phyloP scores from a whole-genome alignment of 1,284 basidiomycete species.

The Porphyrellus sp. region DNA sequence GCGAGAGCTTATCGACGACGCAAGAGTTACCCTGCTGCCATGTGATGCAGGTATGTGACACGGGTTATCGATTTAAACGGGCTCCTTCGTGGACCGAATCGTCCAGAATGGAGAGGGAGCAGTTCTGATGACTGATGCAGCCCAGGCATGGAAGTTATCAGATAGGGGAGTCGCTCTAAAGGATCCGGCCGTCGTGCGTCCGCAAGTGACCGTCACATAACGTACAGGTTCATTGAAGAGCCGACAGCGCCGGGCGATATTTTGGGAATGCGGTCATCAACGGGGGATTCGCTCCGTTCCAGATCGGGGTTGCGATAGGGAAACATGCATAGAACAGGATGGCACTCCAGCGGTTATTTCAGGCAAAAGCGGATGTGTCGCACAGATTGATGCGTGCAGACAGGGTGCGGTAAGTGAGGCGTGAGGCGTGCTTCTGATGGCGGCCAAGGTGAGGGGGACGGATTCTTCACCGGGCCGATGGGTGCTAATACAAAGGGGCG shows the following conservation, averaged over 20 bases:
- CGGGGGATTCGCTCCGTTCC: slow-evolving; percentile 71
- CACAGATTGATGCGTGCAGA: slow-evolving; percentile 92
- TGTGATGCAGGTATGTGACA: slow-evolving; percentile 74
- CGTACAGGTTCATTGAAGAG: slow-evolving; percentile 82
- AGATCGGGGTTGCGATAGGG: slow-evolving; percentile 91
- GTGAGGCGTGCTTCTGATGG: slow-evolving; percentile 85
- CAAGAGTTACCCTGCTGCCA: slow-evolving; percentile 67
- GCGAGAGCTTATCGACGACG: slow-evolving; percentile 85
- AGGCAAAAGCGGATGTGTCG: slow-evolving; percentile 76
- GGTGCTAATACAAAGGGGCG: neutral
- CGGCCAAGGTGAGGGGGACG: slow-evolving; percentile 66
- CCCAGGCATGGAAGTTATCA: slow-evolving; percentile 91
- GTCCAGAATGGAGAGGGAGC: slow-evolving; percentile 67
- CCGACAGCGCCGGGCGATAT: slow-evolving; percentile 92
- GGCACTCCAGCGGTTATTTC: slow-evolving; percentile 92
- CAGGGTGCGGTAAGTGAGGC: slow-evolving; percentile 91
- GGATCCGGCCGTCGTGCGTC: slow-evolving; percentile 70
- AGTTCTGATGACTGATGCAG: slow-evolving; percentile 94
- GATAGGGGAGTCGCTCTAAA: slow-evolving; percentile 79
- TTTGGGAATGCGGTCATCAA: slow-evolving; percentile 77
- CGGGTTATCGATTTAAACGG: slow-evolving; percentile 36
- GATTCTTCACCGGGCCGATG: neutral
- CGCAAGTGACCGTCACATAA: neutral
- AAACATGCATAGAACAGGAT: slow-evolving; percentile 95
- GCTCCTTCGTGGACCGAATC: slow-evolving; percentile 49